These are phyloP conservation scores for Urtica urens DNA, from an alignment of 306 rosid species.

Conservation along the genomic window DNA sequence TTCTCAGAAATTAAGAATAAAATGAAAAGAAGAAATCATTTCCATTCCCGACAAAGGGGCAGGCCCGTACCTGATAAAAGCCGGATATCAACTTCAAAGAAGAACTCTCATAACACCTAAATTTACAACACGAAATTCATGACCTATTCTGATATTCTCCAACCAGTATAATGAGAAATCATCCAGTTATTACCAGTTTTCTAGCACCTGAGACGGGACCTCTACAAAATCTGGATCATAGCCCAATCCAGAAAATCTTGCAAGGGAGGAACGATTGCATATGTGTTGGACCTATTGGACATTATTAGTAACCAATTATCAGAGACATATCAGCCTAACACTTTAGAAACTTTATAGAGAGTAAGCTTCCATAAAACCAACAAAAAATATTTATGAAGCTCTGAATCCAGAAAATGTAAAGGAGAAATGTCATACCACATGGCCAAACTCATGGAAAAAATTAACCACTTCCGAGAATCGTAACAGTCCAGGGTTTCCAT, in stretches of 20 bases:
- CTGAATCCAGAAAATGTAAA: conserved; percentile 11
- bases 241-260: conserved; percentile 79
- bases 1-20: background rate
- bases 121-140: conserved; percentile 10
- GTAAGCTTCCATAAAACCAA: background rate
- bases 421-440: conserved; percentile 66
- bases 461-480: conserved; percentile 86
- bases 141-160: conserved; percentile 9
- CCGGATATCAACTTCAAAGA: conserved; percentile 88
- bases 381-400: background rate
- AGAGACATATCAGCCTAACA: conserved; percentile 2
- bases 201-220: conserved; percentile 76
- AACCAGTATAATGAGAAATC: conserved; percentile 15
- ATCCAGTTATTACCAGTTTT: conserved; percentile 53
- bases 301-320: background rate
- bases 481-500: conserved; percentile 51
- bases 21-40: too few relatives aligned
- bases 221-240: conserved; percentile 93
- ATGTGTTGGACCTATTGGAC: conserved; percentile 74
- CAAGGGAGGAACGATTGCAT: conserved; percentile 78
- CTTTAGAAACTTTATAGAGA: background rate
- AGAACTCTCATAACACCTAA: conserved; percentile 75
- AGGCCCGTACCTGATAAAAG: conserved; percentile 56
- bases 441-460: conserved; percentile 95
- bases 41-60: too few relatives aligned